These are phyloP conservation scores for Sicyos edulis DNA, from an alignment of 306 rosid genomes.

Conservation along the genomic window DNA sequence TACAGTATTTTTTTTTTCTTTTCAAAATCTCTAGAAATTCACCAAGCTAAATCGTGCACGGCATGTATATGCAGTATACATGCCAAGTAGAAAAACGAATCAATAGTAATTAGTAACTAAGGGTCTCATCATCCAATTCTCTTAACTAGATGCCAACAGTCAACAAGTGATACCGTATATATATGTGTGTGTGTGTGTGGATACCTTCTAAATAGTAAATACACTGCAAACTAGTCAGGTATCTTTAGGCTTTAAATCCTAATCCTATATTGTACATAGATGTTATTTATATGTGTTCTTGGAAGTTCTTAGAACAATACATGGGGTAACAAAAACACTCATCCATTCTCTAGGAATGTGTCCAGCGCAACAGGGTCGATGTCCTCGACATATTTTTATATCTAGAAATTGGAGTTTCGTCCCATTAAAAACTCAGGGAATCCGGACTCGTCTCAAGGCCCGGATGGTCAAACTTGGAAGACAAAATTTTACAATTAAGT, in stretches of 20 bases:
- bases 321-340: neutral
- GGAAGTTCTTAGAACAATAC: neutral
- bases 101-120: neutral
- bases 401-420: too few species aligned
- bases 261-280: neutral
- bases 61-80: neutral
- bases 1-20: too few species aligned
- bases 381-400: too few species aligned
- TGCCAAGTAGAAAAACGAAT: neutral
- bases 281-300: neutral
- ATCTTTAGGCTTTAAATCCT: neutral
- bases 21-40: neutral
- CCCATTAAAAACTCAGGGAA: too few species aligned
- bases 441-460: too few species aligned
- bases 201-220: neutral
- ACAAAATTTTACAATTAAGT: too few species aligned
- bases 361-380: neutral
- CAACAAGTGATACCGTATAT: neutral
- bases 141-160: neutral
- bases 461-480: too few species aligned
- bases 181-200: neutral
- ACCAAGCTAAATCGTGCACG: neutral
- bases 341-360: neutral
- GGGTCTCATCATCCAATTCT: neutral
- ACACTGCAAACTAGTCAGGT: neutral